A percentile compares a stretch with the other conserved stretches of the same genome.
phyloP scores from a whole-genome alignment of 148 eudicot species.

The Dysphania ambrosioides region DNA sequence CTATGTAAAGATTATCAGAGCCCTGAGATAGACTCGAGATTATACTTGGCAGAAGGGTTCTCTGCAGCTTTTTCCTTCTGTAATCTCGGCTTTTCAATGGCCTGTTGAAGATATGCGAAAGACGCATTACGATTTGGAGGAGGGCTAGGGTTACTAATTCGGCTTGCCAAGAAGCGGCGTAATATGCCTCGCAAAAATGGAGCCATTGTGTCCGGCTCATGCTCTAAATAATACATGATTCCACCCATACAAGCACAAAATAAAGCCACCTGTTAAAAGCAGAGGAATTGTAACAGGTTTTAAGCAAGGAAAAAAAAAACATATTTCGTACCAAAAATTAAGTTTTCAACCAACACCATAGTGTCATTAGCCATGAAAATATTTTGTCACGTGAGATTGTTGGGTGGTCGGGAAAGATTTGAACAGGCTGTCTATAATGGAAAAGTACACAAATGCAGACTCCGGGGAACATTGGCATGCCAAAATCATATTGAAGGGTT shows the following conservation, averaged over 20 bases:
- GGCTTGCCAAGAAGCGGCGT: constrained; percentile 85
- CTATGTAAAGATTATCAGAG: constrained; percentile 37
- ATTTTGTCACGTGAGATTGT: background rate
- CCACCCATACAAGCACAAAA: constrained; percentile 97
- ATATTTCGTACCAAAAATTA: background rate
- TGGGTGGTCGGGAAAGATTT: background rate
- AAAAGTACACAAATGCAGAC: background rate
- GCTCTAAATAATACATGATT: constrained; percentile 86
- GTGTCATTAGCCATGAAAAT: background rate
- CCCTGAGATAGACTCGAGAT: constrained; percentile 83
- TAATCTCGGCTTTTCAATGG: constrained; percentile 46
- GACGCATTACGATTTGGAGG: constrained; percentile 55
- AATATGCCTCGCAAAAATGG: constrained; percentile 81
- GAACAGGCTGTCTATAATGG: background rate
- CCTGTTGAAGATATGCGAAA: constrained; percentile 60
- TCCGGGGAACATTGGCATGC: background rate
- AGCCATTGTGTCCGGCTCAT: constrained; percentile 96
- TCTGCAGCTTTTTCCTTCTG: constrained; percentile 38
- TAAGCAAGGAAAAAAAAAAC: background rate
- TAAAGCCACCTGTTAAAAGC: constrained; percentile 61
- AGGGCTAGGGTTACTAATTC: constrained; percentile 70
- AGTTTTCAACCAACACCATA: background rate
- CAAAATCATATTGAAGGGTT: background rate
- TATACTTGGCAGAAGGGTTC: constrained; percentile 54
- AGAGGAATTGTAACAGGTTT: background rate